Conservation (phyloP, 805 yeast species). For the Suhomyces prunicola region DNA sequence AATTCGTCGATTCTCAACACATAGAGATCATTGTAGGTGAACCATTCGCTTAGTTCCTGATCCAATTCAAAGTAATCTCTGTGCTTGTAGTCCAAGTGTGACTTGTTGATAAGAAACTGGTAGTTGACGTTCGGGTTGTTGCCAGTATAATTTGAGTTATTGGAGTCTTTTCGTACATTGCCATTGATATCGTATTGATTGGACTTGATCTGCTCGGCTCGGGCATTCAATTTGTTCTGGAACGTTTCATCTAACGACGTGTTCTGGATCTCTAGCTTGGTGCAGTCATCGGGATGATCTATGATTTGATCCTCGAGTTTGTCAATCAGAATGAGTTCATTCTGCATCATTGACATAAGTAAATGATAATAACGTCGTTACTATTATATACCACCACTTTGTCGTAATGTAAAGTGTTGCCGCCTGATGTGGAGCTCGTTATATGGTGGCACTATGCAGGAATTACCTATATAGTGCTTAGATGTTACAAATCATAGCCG, state of each 20-base stretch:
- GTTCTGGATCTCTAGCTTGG: slow-evolving; percentile 28
- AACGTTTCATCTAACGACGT: slow-evolving; percentile 38
- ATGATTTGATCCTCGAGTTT: slow-evolving; percentile 46
- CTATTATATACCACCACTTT: neutral
- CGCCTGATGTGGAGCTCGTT: neutral
- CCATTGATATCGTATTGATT: slow-evolving; percentile 7
- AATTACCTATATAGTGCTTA: neutral
- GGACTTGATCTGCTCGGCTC: slow-evolving; percentile 36
- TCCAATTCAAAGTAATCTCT: slow-evolving; percentile 24
- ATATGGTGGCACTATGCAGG: neutral
- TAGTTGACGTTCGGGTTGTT: slow-evolving; percentile 4
- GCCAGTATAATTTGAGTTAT: neutral
- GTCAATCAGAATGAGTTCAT: slow-evolving; percentile 36
- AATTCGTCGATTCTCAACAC: neutral
- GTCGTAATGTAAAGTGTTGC: neutral
- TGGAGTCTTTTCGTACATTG: neutral
- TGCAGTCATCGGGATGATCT: slow-evolving; percentile 39
- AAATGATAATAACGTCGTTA: neutral
- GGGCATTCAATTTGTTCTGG: slow-evolving; percentile 38
- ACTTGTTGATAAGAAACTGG: slow-evolving; percentile 31
- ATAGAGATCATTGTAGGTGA: slow-evolving; percentile 28
- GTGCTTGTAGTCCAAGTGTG: slow-evolving; percentile 29
- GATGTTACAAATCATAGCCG: neutral
- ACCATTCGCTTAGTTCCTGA: slow-evolving; percentile 39
- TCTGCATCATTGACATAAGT: slow-evolving; percentile 10